Evolutionary conservation across 768 basidiomycete genomes (phyloP), one percentile per base, ranked within the genome.

Genomic region (Trametes punicea): DNA sequence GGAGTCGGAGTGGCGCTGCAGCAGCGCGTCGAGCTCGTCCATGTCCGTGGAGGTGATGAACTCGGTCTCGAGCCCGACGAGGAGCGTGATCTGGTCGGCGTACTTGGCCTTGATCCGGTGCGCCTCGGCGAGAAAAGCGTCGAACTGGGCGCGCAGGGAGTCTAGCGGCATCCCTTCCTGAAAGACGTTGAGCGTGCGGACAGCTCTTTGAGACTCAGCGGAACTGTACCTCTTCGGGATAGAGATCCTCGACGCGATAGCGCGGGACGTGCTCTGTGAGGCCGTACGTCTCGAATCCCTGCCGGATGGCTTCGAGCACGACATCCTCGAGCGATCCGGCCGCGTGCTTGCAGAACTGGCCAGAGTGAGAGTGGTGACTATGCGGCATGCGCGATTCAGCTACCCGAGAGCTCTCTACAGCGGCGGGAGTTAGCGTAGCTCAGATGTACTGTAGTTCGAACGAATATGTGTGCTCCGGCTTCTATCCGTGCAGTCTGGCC

Each of bases 61-160:
- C 65, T 98, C 97, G 6, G 95, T 97, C 71, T 99, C 96, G 36
- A 96, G 75, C 9, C 97, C 96, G 56, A 97, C 84, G 46, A 97
- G 76, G 33, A 99, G 77, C 15, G 76, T 75, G 65, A 98, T 92
- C 50, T 77, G 69, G n/a, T 74, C 65, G 3, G 81, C 76, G 65
- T 95, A 90, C 2, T 68, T 56, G 5, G 57, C 54, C 64, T 88
- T 88, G 36, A 97, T 80, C 6, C 85, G 83, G 63, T 87, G 83
- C 1, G 95, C 95, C 73, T 93, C 90, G 18, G 69, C 67, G 16
- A 98, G 69, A 70, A 93, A 98, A 13, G 70, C 72, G 30, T 80
- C 73, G 69, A 95, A 99, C 61, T 89, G 88, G 1, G 70, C 63
- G 13, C 68, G 67, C 26, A 98, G 78, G 39, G 72, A 74, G 40